Conservation (phyloP, 805 yeast species). For the Saturnispora silvae region DNA sequence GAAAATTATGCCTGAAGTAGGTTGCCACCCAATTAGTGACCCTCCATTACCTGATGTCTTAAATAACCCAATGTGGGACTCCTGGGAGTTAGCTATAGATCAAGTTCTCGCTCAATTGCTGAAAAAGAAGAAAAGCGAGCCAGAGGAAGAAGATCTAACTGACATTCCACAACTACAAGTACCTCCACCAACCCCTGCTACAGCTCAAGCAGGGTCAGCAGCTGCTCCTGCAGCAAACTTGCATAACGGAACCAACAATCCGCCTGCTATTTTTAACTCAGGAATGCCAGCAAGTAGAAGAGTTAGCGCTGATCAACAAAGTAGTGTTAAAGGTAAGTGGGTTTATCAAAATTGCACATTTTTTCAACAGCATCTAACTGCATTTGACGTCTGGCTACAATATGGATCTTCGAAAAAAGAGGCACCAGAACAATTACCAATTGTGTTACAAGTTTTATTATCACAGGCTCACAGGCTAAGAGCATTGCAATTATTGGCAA, state of each 20-base stretch:
- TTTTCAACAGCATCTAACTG: slow-evolving; percentile 92
- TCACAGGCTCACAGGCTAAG: slow-evolving; percentile 91
- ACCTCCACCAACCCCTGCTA: slow-evolving; percentile 1
- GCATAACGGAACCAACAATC: background rate
- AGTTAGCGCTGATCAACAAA: background rate
- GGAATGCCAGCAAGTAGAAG: slow-evolving; percentile 1
- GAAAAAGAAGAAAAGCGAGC: slow-evolving; percentile 25
- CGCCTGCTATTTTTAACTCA: slow-evolving; percentile 10
- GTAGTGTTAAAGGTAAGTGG: slow-evolving; percentile 14
- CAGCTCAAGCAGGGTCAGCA: background rate
- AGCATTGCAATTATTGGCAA: slow-evolving; percentile 73
- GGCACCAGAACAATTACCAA: slow-evolving; percentile 93
- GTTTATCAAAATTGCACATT: slow-evolving; percentile 85
- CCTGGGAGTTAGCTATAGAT: slow-evolving; percentile 96
- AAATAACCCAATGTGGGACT: slow-evolving; percentile 90
- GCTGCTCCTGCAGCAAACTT: background rate
- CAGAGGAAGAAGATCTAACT: slow-evolving; percentile 16
- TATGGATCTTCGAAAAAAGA: slow-evolving; percentile 75
- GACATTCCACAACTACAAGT: slow-evolving; percentile 25
- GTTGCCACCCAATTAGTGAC: slow-evolving; percentile 89
- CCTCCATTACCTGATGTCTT: slow-evolving; percentile 85
- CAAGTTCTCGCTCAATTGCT: slow-evolving; percentile 74
- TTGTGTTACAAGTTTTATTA: slow-evolving; percentile 80
- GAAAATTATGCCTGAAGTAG: slow-evolving; percentile 84
- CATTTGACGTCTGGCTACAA: slow-evolving; percentile 92